Conservation (phyloP, 2,329 filamentous ascomycete genomes). For the Aspergillus cejpii region DNA sequence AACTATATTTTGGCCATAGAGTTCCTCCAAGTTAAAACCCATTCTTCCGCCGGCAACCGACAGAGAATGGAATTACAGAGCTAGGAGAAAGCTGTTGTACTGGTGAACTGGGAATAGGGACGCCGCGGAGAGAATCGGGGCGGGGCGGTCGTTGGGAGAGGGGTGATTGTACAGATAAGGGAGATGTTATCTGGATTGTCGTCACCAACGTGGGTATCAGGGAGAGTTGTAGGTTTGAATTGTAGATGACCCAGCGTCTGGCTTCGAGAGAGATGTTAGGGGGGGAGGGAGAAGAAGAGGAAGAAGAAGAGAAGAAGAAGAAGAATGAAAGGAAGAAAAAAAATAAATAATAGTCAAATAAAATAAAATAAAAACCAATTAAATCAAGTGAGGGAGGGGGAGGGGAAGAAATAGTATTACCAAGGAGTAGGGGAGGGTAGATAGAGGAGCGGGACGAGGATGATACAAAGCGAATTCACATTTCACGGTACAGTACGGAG, state of each 20-base stretch:
- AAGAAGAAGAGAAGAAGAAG: slow-evolving; percentile 8
- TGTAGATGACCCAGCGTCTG: slow-evolving; percentile 19
- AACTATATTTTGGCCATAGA: slow-evolving; percentile 43
- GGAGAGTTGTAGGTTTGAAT: slow-evolving; percentile 8
- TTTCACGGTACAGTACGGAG: slow-evolving; percentile 6
- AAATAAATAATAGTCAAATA: slow-evolving; percentile 10
- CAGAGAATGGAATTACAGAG: slow-evolving; percentile 32
- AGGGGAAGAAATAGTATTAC: slow-evolving; percentile 6
- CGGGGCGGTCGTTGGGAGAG: slow-evolving; percentile 9
- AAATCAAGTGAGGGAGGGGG: slow-evolving; percentile 14
- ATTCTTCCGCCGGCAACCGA: slow-evolving; percentile 45
- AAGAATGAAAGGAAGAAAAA: slow-evolving; percentile 12
- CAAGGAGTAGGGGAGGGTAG: not conserved
- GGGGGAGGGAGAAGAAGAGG: slow-evolving; percentile 5
- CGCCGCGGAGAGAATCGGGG: slow-evolving; percentile 18
- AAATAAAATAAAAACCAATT: too few species aligned
- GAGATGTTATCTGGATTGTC: slow-evolving; percentile 15
- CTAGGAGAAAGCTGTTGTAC: slow-evolving; percentile 10
- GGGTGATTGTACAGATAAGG: slow-evolving; percentile 13
- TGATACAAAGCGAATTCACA: not conserved
- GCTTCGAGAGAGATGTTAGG: slow-evolving; percentile 7
- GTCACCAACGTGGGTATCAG: slow-evolving; percentile 23
- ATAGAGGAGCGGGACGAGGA: not conserved
- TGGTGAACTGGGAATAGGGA: slow-evolving; percentile 10
- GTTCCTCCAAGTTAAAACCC: slow-evolving; percentile 46